Evolutionary conservation across 2,329 filamentous ascomycete species (phyloP).

Genomic region (Trichoderma afroharzianum): DNA sequence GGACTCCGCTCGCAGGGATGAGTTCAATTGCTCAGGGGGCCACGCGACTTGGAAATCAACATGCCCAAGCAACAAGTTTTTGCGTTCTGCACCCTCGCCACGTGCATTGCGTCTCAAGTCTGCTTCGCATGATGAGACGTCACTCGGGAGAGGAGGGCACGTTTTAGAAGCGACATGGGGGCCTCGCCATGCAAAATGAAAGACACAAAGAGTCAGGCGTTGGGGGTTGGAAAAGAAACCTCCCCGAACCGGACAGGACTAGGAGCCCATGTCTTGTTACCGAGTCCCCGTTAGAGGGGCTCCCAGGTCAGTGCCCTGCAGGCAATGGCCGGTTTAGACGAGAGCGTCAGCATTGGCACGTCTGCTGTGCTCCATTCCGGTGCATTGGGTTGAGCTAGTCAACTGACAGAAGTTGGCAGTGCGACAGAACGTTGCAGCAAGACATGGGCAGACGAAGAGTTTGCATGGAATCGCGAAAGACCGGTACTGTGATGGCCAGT

Average conservation of each 20-base stretch:
- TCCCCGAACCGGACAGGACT: not conserved
- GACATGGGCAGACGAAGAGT: not conserved
- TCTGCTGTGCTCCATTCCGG: conserved; percentile 10
- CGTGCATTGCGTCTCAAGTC: conserved; percentile 7
- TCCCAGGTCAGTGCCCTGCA: conserved; percentile 1
- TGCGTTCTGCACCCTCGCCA: not conserved
- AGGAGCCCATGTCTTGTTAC: not conserved
- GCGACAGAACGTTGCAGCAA: conserved; percentile 1
- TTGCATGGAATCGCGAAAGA: not conserved
- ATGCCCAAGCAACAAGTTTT: not conserved
- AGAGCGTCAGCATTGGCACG: conserved; percentile 3
- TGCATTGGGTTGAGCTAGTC: not conserved
- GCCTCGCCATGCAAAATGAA: not conserved
- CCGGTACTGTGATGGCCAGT: not conserved
- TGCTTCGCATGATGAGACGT: conserved; percentile 12
- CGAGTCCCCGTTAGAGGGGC: conserved; percentile 4
- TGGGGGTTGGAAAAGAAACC: not conserved
- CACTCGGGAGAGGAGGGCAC: not conserved
- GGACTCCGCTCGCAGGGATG: not conserved
- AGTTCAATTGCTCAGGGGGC: not conserved
- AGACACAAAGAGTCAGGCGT: not conserved
- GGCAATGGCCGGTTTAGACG: not conserved
- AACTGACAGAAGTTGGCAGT: conserved; percentile 8
- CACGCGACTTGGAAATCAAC: not conserved
- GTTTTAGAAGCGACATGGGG: conserved; percentile 1